phyloP scores from a whole-genome alignment of 768 basidiomycete genomes.

The Mycena crocata region DNA sequence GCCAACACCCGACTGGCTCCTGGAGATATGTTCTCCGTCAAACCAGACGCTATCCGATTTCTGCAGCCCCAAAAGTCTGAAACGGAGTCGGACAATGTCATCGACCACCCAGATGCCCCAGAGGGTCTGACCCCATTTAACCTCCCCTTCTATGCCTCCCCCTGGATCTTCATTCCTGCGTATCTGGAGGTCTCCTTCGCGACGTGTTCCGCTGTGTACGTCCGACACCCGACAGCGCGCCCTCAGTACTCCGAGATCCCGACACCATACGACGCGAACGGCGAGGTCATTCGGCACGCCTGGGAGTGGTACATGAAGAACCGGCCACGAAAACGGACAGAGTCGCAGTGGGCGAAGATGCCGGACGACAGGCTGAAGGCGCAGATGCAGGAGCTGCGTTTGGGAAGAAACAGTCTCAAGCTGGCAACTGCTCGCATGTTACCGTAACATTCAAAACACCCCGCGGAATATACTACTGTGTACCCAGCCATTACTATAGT shows the following conservation, averaged over 20 bases:
- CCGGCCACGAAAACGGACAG: constrained; percentile 74
- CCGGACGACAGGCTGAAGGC: constrained; percentile 71
- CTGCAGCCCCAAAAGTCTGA: constrained; percentile 53
- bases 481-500: too few relatives aligned
- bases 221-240: constrained; percentile 97
- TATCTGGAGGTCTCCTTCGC: constrained; percentile 88
- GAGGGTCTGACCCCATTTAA: constrained; percentile 75
- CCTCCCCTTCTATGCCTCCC: constrained; percentile 88
- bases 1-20: constrained; percentile 91
- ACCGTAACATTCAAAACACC: too few relatives aligned
- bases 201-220: constrained; percentile 92
- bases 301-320: constrained; percentile 96
- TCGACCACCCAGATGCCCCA: constrained; percentile 22
- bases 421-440: constrained; percentile 16
- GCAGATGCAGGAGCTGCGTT: constrained; percentile 43
- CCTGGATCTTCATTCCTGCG: constrained; percentile 93
- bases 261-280: constrained; percentile 95
- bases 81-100: constrained; percentile 46
- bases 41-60: constrained; percentile 84
- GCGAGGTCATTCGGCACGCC: constrained; percentile 88
- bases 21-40: constrained; percentile 93
- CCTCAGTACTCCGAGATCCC: constrained; percentile 96
- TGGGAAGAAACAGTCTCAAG: constrained; percentile 26
- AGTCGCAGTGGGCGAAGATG: constrained; percentile 68
- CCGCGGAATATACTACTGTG: too few relatives aligned